A percentile compares a stretch with the other conserved stretches of the same genome.
phyloP scores from a whole-genome alignment of 257 asterid species.

The Petunia secreta region DNA sequence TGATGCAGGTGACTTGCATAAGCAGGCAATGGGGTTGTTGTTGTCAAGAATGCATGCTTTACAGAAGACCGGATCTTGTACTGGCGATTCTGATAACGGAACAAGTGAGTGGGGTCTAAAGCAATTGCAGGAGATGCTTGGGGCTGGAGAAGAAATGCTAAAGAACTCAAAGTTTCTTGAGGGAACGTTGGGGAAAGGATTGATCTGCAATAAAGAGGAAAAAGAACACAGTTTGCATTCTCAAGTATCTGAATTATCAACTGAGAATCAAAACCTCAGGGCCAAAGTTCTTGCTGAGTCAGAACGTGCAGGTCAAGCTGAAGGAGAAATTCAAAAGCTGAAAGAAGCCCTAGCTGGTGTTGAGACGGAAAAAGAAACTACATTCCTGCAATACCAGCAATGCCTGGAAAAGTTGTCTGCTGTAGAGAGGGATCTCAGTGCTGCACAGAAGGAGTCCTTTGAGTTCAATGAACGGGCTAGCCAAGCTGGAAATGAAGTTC shows the following conservation, averaged over 20 bases:
- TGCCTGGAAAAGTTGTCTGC: conserved; percentile 61
- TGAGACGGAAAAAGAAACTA: conserved; percentile 65
- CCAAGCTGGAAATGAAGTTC: conserved; percentile 69
- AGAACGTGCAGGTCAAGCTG: conserved; percentile 61
- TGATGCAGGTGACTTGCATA: conserved; percentile 36
- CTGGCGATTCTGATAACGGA: conserved; percentile 40
- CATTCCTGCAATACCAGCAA: conserved; percentile 60
- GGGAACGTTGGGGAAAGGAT: conserved; percentile 28
- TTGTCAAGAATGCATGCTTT: conserved; percentile 26
- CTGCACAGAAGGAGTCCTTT: conserved; percentile 61
- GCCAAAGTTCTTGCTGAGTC: conserved; percentile 55
- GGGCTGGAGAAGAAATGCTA: conserved; percentile 33
- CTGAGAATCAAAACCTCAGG: conserved; percentile 51
- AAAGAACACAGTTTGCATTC: conserved; percentile 37
- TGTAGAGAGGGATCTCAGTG: conserved; percentile 56
- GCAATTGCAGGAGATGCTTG: conserved; percentile 61
- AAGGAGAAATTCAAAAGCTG: conserved; percentile 59
- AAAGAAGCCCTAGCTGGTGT: conserved; percentile 59
- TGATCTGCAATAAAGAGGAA: conserved; percentile 30
- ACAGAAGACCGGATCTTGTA: conserved; percentile 28
- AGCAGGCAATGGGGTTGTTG: conserved; percentile 33
- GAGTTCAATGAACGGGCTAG: conserved; percentile 57
- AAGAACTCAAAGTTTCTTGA: conserved; percentile 37
- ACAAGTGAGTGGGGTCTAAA: conserved; percentile 49
- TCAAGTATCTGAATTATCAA: conserved; percentile 42